These are phyloP conservation scores for Arthrinium phaeospermum DNA, from an alignment of 2,329 filamentous ascomycete species.

Conservation along the genomic window DNA sequence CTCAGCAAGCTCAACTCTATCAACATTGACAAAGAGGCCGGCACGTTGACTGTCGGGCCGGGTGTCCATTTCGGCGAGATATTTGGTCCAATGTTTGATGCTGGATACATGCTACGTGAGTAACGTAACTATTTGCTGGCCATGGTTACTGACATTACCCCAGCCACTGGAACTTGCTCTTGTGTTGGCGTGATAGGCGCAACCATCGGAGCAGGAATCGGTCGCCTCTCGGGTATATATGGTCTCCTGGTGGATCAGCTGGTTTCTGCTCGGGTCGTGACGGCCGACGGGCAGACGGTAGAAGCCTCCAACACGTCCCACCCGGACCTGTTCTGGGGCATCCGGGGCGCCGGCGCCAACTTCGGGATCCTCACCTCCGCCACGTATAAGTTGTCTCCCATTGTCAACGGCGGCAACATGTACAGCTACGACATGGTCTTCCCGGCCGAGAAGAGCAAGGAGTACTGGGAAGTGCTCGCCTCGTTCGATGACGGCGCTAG, in stretches of 20 bases:
- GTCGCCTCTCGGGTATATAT: slow-evolving; percentile 28
- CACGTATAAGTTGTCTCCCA: slow-evolving; percentile 25
- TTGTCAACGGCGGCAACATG: slow-evolving; percentile 18
- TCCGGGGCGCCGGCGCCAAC: slow-evolving; percentile 34
- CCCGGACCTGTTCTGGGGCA: slow-evolving; percentile 33
- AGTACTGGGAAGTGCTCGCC: background rate
- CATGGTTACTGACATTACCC: background rate
- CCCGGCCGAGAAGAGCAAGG: background rate
- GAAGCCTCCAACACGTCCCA: slow-evolving; percentile 25
- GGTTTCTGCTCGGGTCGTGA: slow-evolving; percentile 34
- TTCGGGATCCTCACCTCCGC: slow-evolving; percentile 32
- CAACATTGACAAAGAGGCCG: background rate
- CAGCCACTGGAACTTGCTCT: slow-evolving; percentile 22
- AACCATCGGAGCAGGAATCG: slow-evolving; percentile 32
- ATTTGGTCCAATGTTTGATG: slow-evolving; percentile 22
- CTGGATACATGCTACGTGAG: slow-evolving; percentile 31
- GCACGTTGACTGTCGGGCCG: background rate
- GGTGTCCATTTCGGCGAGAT: slow-evolving; percentile 18
- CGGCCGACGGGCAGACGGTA: slow-evolving; percentile 30
- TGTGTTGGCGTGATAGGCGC: slow-evolving; percentile 30
- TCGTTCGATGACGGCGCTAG: too few relatives aligned
- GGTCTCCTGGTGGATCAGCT: slow-evolving; percentile 36
- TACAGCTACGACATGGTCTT: background rate
- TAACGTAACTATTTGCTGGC: slow-evolving; percentile 17
- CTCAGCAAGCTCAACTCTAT: background rate